A percentile compares a stretch with the other conserved stretches of the same genome.
Conservation (phyloP, 371 early-diverging fungal species). For the Syncephalastrum sp. region DNA sequence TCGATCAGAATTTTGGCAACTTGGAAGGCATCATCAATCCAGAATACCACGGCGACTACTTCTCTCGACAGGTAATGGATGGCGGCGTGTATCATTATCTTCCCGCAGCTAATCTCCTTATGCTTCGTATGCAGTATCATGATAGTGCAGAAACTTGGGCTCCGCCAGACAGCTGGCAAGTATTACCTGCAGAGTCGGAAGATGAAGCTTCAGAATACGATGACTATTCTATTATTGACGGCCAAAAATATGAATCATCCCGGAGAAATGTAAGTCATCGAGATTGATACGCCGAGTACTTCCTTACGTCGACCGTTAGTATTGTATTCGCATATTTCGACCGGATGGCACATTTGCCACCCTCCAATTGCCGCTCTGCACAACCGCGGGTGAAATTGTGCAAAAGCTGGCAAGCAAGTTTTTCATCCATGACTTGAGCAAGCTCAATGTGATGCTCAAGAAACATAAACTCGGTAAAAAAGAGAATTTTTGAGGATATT, state of each 20-base stretch:
- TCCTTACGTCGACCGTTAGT: conserved; percentile 18
- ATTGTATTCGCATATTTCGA: conserved; percentile 61
- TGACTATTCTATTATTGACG: conserved; percentile 32
- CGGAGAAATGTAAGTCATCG: conserved; percentile 31
- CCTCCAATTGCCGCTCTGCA: conserved; percentile 64
- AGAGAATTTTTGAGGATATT: not conserved
- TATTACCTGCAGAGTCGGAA: conserved; percentile 31
- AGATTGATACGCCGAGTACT: too few species aligned
- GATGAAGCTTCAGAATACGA: conserved; percentile 48
- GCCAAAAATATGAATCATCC: conserved; percentile 31
- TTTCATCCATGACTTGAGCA: conserved; percentile 70
- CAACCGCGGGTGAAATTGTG: conserved; percentile 69
- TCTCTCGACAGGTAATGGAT: conserved; percentile 1
- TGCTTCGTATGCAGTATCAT: not conserved
- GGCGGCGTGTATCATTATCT: not conserved
- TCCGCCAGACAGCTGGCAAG: conserved; percentile 73
- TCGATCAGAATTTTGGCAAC: conserved; percentile 43
- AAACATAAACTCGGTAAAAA: conserved; percentile 56
- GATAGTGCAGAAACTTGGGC: conserved; percentile 52
- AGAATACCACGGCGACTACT: conserved; percentile 20
- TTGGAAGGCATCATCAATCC: conserved; percentile 51
- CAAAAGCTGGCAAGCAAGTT: conserved; percentile 73
- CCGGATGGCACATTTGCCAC: conserved; percentile 77
- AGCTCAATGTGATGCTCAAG: conserved; percentile 67
- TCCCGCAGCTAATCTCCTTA: not conserved